phyloP scores from a whole-genome alignment of 1,284 basidiomycete species.

The Fomitiporia mediterranea region DNA sequence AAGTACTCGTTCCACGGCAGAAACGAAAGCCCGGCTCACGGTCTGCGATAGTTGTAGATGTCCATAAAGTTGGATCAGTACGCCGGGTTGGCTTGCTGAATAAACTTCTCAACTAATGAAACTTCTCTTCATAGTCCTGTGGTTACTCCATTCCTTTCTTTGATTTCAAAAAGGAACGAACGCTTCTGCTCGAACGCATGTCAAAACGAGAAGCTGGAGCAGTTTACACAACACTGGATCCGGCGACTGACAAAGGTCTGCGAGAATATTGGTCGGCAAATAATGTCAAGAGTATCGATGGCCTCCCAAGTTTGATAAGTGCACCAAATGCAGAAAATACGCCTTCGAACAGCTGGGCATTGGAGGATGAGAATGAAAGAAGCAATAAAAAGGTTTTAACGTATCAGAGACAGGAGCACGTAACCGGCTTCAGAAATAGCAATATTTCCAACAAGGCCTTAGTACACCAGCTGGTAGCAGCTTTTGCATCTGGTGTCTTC shows the following conservation, averaged over 20 bases:
- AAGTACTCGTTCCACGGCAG: slow-evolving; percentile 37
- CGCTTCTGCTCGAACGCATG: not conserved
- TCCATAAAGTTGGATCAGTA: slow-evolving; percentile 52
- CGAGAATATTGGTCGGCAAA: slow-evolving; percentile 40
- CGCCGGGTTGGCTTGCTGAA: too few species aligned
- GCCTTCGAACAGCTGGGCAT: slow-evolving; percentile 25
- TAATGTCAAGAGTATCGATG: slow-evolving; percentile 40
- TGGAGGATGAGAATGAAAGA: not conserved
- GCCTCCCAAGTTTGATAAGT: slow-evolving; percentile 37
- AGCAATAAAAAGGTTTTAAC: not conserved
- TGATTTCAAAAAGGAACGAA: slow-evolving; percentile 41
- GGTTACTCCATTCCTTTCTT: slow-evolving; percentile 45
- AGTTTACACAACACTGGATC: slow-evolving; percentile 14
- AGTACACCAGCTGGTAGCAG: slow-evolving; percentile 2
- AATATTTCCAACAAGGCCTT: too few species aligned
- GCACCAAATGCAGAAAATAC: slow-evolving; percentile 24
- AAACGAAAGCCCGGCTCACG: slow-evolving; percentile 48
- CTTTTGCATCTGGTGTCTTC: slow-evolving; percentile 2
- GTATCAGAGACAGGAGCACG: not conserved
- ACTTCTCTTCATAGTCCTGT: not conserved
- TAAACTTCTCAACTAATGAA: not conserved
- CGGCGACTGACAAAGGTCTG: slow-evolving; percentile 30
- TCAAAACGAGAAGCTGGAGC: slow-evolving; percentile 25
- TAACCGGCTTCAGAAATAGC: too few species aligned
- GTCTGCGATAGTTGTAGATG: slow-evolving; percentile 44